Evolutionary conservation across 2,329 filamentous ascomycete species (phyloP).

Genomic region (Botrytis hyacinthi): DNA sequence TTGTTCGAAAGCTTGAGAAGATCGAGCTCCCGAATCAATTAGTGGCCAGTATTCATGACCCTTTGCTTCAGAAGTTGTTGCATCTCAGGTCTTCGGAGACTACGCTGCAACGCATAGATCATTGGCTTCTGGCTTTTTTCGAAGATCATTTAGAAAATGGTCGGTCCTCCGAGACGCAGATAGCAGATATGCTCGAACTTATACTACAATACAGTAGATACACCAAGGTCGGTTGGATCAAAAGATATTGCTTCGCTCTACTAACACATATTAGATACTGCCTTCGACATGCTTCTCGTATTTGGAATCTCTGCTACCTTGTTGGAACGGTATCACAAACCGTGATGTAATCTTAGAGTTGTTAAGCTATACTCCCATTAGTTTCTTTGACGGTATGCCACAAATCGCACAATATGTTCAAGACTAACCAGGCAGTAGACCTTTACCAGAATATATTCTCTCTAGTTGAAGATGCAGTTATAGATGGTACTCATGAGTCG

Average conservation of each 20-base stretch:
- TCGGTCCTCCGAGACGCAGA: constrained; percentile 47
- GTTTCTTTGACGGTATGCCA: constrained; percentile 53
- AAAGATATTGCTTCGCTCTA: constrained; percentile 17
- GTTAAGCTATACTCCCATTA: constrained; percentile 54
- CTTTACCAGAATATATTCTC: constrained; percentile 50
- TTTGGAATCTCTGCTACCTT: constrained; percentile 52
- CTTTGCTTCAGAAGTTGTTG: constrained; percentile 74
- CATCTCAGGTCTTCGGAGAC: constrained; percentile 58
- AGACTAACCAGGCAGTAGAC: constrained; percentile 42
- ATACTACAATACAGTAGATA: constrained; percentile 55
- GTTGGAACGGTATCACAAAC: constrained; percentile 62
- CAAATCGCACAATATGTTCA: background rate
- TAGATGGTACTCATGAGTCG: constrained; percentile 50
- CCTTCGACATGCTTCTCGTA: constrained; percentile 45
- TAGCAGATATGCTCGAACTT: constrained; percentile 55
- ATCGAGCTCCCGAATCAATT: constrained; percentile 82
- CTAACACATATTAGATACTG: constrained; percentile 34
- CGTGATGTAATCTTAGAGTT: constrained; percentile 56
- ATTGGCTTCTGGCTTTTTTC: constrained; percentile 58
- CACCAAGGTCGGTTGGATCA: constrained; percentile 49
- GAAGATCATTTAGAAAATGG: constrained; percentile 54
- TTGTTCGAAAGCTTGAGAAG: constrained; percentile 71
- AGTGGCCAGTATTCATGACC: constrained; percentile 72
- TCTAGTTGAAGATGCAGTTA: constrained; percentile 51
- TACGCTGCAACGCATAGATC: constrained; percentile 52